These are phyloP conservation scores for Tricholoma saponaceum DNA, from an alignment of 768 basidiomycete species.

Conservation along the genomic window DNA sequence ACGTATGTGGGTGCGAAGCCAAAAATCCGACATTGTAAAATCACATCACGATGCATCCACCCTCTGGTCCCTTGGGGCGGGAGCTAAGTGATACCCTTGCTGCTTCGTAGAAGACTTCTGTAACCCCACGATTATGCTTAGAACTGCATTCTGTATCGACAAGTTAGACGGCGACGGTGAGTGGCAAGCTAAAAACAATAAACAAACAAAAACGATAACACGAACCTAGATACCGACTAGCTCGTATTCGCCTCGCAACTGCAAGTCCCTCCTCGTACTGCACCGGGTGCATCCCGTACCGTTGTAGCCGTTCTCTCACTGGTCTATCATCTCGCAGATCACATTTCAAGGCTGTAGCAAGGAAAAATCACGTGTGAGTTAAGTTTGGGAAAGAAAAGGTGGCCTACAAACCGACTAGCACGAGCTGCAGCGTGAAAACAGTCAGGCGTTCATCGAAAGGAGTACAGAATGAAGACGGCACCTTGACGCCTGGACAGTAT, in stretches of 20 bases:
- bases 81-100: slow-evolving; percentile 80
- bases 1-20: neutral
- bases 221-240: slow-evolving; percentile 87
- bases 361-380: slow-evolving; percentile 1
- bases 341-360: slow-evolving; percentile 78
- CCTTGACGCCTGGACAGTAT: slow-evolving; percentile 94
- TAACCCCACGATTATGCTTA: slow-evolving; percentile 93
- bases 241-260: slow-evolving; percentile 86
- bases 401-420: slow-evolving; percentile 77
- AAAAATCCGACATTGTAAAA: neutral
- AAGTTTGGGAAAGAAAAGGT: slow-evolving; percentile 2
- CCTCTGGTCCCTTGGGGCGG: slow-evolving; percentile 60
- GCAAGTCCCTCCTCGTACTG: slow-evolving; percentile 92
- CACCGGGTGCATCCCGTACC: slow-evolving; percentile 67
- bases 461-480: slow-evolving; percentile 26
- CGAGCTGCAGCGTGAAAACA: slow-evolving; percentile 46
- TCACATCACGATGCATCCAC: slow-evolving; percentile 61
- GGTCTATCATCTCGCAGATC: slow-evolving; percentile 85
- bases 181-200: neutral
- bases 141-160: slow-evolving; percentile 94
- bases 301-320: slow-evolving; percentile 67
- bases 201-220: slow-evolving; percentile 7
- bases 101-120: slow-evolving; percentile 90
- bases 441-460: slow-evolving; percentile 8
- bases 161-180: neutral